A percentile compares a stretch with the other conserved stretches of the same genome.
Evolutionary conservation across 495 filamentous ascomycete genomes (phyloP).

Genomic region (Lentithecium fluviatile): DNA sequence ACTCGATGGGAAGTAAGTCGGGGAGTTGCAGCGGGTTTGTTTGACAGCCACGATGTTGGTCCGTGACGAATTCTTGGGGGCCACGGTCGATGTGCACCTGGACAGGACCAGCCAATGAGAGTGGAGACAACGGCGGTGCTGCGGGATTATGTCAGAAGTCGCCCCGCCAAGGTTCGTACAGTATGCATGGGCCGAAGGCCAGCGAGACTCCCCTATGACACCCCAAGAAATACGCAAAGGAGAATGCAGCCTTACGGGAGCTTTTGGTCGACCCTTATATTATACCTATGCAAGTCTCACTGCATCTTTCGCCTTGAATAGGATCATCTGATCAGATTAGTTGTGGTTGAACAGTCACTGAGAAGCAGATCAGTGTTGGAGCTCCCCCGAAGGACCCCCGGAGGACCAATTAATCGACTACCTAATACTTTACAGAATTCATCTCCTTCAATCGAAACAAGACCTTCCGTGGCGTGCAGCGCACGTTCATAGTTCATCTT

Average conservation of each 20-base stretch:
- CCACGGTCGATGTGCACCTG: no score
- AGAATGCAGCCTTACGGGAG: background rate
- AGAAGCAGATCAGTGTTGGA: no score
- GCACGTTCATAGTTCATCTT: conserved; percentile 70
- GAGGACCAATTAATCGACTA: conserved; percentile 1
- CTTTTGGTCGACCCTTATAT: background rate
- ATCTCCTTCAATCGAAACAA: background rate
- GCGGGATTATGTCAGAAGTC: conserved; percentile 3
- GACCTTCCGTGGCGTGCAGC: background rate
- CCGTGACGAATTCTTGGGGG: no score
- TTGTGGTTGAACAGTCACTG: no score
- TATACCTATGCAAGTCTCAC: background rate
- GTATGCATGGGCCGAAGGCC: background rate
- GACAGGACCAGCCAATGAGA: no score
- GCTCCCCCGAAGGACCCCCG: background rate
- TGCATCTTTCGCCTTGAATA: background rate
- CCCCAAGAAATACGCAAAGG: background rate
- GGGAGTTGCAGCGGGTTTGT: no score
- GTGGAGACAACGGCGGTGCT: background rate
- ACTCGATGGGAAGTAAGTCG: no score
- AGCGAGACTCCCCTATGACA: no score
- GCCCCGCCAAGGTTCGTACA: background rate
- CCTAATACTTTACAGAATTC: conserved; percentile 27
- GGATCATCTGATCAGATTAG: no score
- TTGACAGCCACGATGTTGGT: no score